Percentiles rank a stretch among this genome's conserved stretches.
Evolutionary conservation across 129 eudicot species (phyloP).

Genomic region (Helianthus tuberosus): DNA sequence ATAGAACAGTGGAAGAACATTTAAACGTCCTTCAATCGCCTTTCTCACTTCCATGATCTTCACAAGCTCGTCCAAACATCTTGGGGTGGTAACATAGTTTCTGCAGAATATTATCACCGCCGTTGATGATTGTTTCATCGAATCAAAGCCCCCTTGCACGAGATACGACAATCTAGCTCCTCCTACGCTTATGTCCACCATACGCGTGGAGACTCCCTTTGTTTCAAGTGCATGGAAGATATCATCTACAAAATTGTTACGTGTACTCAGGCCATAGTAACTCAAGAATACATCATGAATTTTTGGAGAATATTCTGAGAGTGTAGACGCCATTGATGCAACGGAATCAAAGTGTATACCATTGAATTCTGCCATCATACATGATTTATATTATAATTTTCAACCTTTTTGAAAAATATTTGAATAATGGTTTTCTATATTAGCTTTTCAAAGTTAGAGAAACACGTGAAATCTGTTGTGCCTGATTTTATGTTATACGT

Average conservation of each 20-base stretch:
- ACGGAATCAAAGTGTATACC: too few relatives aligned
- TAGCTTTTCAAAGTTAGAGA: too few relatives aligned
- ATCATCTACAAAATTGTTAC: slow-evolving; percentile 1
- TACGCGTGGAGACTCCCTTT: neutral
- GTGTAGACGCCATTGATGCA: too few relatives aligned
- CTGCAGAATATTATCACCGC: neutral
- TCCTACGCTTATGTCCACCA: neutral
- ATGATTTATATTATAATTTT: too few relatives aligned
- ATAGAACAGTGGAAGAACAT: neutral
- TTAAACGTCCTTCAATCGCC: neutral
- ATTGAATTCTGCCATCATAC: too few relatives aligned
- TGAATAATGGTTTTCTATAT: too few relatives aligned
- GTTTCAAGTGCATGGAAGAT: neutral
- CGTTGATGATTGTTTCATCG: neutral
- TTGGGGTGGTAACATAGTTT: neutral
- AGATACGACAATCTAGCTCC: neutral
- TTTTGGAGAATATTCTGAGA: neutral
- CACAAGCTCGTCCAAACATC: neutral
- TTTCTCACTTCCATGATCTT: neutral
- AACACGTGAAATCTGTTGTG: too few relatives aligned
- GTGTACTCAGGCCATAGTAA: neutral
- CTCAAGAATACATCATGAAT: slow-evolving; percentile 11
- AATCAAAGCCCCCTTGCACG: neutral
- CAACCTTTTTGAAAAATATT: too few relatives aligned
- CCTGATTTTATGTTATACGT: too few relatives aligned